phyloP scores from a whole-genome alignment of 106 monocot species.

The Apostasia ramifera region DNA sequence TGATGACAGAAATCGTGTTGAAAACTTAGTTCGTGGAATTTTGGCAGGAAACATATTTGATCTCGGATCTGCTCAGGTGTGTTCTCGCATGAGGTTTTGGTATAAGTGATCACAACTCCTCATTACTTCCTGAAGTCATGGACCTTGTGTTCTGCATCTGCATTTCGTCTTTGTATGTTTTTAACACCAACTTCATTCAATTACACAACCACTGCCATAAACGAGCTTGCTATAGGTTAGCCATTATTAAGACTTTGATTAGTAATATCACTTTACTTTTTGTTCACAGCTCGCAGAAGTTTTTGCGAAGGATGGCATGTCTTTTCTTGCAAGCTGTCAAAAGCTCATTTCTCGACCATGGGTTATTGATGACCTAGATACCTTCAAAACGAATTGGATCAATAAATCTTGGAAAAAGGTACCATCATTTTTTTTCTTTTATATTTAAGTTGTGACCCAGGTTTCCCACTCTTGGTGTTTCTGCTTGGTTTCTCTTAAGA shows the following conservation, averaged over 20 bases:
- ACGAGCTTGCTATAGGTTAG: too few relatives aligned
- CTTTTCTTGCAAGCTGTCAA: conserved; percentile 89
- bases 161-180: too few relatives aligned
- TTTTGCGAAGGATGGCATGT: conserved; percentile 98
- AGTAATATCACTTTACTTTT: neutral
- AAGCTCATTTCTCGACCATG: conserved; percentile 90
- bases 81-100: too few relatives aligned
- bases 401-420: conserved; percentile 90
- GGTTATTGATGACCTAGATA: conserved; percentile 97
- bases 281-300: conserved; percentile 83
- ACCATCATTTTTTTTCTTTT: neutral
- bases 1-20: conserved; percentile 66
- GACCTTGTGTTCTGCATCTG: too few relatives aligned
- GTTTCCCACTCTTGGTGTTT: too few relatives aligned
- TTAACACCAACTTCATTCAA: too few relatives aligned
- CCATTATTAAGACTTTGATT: too few relatives aligned
- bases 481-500: too few relatives aligned
- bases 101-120: too few relatives aligned
- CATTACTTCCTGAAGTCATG: too few relatives aligned
- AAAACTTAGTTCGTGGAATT: conserved; percentile 80
- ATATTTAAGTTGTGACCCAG: too few relatives aligned
- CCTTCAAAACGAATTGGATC: conserved; percentile 66
- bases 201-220: too few relatives aligned
- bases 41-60: conserved; percentile 97
- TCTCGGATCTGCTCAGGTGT: conserved; percentile 89